Conservation (phyloP, 176 grass and related monocot genomes). For the Hyparrhenia diplandra region DNA sequence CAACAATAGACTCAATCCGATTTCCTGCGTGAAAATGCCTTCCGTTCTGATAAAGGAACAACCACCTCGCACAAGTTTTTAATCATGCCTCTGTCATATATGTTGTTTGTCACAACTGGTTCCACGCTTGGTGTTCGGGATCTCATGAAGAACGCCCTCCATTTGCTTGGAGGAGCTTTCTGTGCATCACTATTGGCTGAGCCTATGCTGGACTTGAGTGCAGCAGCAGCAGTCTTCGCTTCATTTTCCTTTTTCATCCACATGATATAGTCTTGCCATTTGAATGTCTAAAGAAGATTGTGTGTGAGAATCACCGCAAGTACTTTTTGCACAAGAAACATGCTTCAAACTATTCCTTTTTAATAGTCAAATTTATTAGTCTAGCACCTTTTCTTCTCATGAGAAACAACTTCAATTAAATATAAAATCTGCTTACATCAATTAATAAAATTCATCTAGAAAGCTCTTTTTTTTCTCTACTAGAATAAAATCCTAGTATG, state of each 20-base stretch:
- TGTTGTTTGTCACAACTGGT: constrained; percentile 61
- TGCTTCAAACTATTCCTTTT: neutral
- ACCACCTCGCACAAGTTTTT: constrained; percentile 81
- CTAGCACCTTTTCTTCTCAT: neutral
- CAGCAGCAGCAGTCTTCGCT: constrained; percentile 46
- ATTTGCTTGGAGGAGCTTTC: constrained; percentile 53
- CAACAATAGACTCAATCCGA: constrained; percentile 36
- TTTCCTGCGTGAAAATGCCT: constrained; percentile 52
- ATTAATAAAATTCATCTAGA: neutral
- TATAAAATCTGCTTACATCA: neutral
- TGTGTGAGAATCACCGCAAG: neutral
- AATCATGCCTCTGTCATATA: constrained; percentile 68
- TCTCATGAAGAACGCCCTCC: constrained; percentile 56
- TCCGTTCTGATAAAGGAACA: constrained; percentile 66
- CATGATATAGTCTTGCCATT: constrained; percentile 96
- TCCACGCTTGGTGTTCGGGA: constrained; percentile 39
- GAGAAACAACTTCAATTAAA: neutral
- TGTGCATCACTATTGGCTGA: constrained; percentile 17
- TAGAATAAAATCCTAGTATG: neutral
- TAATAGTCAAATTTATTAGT: neutral
- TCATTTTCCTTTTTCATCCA: constrained; percentile 85
- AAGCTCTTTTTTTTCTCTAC: neutral
- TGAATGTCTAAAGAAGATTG: constrained; percentile 66
- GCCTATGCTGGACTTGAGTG: constrained; percentile 45
- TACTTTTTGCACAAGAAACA: constrained; percentile 1